phyloP scores from a whole-genome alignment of 805 yeast species.

The Myxozyma sirexii region DNA sequence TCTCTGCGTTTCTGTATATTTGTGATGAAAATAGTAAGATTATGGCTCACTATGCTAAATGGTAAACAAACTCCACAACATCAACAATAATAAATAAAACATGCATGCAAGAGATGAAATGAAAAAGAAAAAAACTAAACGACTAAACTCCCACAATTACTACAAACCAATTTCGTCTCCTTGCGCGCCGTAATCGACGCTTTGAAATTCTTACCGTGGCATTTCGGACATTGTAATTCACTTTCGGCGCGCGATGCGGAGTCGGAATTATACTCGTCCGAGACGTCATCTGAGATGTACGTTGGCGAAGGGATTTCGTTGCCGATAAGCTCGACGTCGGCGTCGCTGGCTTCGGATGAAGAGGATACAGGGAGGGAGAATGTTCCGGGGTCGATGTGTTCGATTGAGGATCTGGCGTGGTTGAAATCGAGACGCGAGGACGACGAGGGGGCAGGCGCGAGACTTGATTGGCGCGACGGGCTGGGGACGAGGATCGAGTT shows the following conservation, averaged over 20 bases:
- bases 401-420: neutral
- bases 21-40: too few species aligned
- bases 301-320: too few species aligned
- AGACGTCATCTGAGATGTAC: conserved; percentile 1
- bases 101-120: too few species aligned
- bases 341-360: neutral
- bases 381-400: neutral
- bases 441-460: neutral
- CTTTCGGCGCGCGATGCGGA: neutral
- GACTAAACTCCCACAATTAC: conserved; percentile 17
- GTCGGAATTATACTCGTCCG: conserved; percentile 2
- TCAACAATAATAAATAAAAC: too few species aligned
- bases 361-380: neutral
- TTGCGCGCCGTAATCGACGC: conserved; percentile 24
- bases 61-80: too few species aligned
- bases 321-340: neutral
- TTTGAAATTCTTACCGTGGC: conserved; percentile 25
- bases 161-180: conserved; percentile 25
- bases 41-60: too few species aligned
- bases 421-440: too few species aligned
- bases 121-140: neutral
- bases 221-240: conserved; percentile 23
- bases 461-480: neutral
- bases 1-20: too few species aligned
- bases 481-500: neutral